Evolutionary conservation across 129 eudicot species (phyloP), one percentile per base, ranked within the genome.

Genomic region (Silybum marianum): DNA sequence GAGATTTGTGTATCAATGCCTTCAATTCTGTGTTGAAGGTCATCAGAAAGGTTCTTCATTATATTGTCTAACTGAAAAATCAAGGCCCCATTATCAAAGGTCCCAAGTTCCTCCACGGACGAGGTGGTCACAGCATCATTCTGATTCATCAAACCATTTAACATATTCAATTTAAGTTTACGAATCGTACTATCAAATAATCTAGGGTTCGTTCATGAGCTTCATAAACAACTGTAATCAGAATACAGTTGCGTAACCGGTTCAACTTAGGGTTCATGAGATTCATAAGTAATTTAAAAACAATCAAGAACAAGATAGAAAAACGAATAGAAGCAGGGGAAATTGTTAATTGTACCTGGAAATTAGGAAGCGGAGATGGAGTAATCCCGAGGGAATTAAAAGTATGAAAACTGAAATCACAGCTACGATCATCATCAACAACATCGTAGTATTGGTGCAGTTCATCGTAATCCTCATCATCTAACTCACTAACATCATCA

Each of bases 381-480:
- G 73, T 24, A 69, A 34, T 51, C 39, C 63, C 78, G 62, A 75
- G 73, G 74, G 79, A 39, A n/a, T 40, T 71, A 65, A 73, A 77
- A 21, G 72, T 24, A 54, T 65, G 79, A 26, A 84, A 84, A 65
- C 25, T 67, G 34, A 72, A 84, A 78, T 84, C 84, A 73, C 80
- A 84, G 40, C 87, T 84, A 30, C 80, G 76, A 34, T 78, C 83
- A 79, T 84, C 87, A 66, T 78, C 75, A 18, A 36, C 26, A 46
- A 24, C 26, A 34, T 79, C 74, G 72, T 11, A n/a, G 58, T 28
- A 36, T 10, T 80, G 36, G 36, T 32, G 84, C 4, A 30, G 44
- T 75, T 76, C 68, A 72, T 77, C 71, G 73, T 78, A 44, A 63
- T 19, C 19, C 21, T 83, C 82, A 12, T 73, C 80, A 46, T 79